A percentile compares a stretch with the other conserved stretches of the same genome.
Conservation (phyloP, 139 green algal species). For the Parachlorella kessleri region DNA sequence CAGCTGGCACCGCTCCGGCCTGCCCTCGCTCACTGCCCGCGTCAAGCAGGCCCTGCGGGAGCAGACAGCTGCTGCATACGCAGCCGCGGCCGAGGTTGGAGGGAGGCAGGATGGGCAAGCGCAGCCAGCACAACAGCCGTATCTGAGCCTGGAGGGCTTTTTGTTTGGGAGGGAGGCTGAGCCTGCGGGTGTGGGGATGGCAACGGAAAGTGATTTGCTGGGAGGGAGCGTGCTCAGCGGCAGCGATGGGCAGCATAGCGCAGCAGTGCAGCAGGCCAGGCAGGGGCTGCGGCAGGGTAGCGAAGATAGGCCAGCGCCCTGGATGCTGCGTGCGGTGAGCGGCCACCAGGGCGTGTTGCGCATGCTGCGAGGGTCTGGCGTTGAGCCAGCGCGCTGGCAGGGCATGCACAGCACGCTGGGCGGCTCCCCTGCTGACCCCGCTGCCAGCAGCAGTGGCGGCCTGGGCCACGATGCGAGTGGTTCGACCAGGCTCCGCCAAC, state of each 20-base stretch:
- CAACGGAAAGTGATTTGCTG: background rate
- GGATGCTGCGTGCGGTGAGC: background rate
- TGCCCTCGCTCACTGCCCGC: constrained; percentile 28
- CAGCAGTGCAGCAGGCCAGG: background rate
- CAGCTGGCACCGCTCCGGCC: constrained; percentile 7
- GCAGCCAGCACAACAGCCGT: background rate
- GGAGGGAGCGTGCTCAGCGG: background rate
- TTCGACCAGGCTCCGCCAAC: background rate
- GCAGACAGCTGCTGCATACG: background rate
- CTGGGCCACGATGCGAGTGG: background rate
- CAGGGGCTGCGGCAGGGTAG: background rate
- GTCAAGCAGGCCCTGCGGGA: background rate
- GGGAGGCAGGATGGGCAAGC: background rate
- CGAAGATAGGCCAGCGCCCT: background rate
- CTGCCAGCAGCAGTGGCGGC: background rate
- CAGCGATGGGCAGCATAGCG: background rate
- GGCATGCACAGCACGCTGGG: background rate
- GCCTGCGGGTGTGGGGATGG: background rate
- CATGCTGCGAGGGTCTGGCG: constrained; percentile 12
- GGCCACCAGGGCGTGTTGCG: background rate
- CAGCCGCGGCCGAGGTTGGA: background rate
- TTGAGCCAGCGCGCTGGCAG: too few species aligned
- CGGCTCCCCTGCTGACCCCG: background rate
- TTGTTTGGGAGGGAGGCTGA: background rate
- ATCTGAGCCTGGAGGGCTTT: background rate